A percentile compares a stretch with the other conserved stretches of the same genome.
Conservation (phyloP, 352 stramenopile genomes). For the Halophytophthora polymorphica region DNA sequence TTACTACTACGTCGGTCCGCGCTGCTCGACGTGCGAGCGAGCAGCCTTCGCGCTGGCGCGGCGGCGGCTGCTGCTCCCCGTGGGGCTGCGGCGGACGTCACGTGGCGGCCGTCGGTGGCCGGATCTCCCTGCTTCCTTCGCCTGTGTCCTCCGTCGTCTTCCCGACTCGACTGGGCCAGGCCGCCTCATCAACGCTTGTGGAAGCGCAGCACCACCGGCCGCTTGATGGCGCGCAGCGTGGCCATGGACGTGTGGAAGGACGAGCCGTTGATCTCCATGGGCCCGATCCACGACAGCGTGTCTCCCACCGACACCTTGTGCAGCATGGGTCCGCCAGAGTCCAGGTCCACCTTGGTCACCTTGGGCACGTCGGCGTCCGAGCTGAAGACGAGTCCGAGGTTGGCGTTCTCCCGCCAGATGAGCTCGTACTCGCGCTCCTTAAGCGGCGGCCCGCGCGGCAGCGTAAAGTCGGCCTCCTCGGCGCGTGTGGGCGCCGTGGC, state of each 20-base stretch:
- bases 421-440: constrained; percentile 80
- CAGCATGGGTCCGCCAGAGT: constrained; percentile 70
- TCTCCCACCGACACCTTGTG: constrained; percentile 72
- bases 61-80: no score
- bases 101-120: no score
- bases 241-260: constrained; percentile 87
- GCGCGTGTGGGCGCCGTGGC: constrained; percentile 23
- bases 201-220: constrained; percentile 80
- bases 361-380: constrained; percentile 71
- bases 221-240: constrained; percentile 75
- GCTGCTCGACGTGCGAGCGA: no score
- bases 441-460: constrained; percentile 53
- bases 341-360: constrained; percentile 81
- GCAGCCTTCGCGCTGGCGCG: no score
- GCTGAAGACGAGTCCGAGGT: constrained; percentile 83
- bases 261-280: constrained; percentile 71
- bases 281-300: constrained; percentile 72
- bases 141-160: constrained; percentile 18
- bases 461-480: constrained; percentile 43
- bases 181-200: constrained; percentile 31
- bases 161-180: constrained; percentile 7
- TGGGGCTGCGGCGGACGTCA: no score
- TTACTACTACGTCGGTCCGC: no score
- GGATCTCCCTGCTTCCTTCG: neutral
- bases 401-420: constrained; percentile 81